These are phyloP conservation scores for Themeda triandra DNA, from an alignment of 176 grass and related monocot genomes.

Conservation along the genomic window DNA sequence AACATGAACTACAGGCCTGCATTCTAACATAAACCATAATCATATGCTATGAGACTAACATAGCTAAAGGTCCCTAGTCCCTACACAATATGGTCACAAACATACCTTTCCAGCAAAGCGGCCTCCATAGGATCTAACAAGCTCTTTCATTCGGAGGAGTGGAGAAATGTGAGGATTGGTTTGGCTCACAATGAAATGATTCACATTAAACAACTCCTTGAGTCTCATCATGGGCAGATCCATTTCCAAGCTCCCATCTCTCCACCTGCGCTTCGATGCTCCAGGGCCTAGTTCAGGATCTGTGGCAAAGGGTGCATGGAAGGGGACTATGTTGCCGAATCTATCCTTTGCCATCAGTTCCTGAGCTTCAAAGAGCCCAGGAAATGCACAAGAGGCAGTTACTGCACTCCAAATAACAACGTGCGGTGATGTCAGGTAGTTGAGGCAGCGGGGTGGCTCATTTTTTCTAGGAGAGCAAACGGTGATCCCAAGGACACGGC, in stretches of 20 bases:
- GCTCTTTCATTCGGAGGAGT: slow-evolving; percentile 76
- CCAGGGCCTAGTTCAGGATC: slow-evolving; percentile 42
- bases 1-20: background rate
- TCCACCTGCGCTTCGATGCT: slow-evolving; percentile 67
- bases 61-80: background rate
- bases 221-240: slow-evolving; percentile 91
- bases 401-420: slow-evolving; percentile 99
- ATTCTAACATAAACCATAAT: slow-evolving; percentile 2
- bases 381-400: slow-evolving; percentile 95
- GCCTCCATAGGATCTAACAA: slow-evolving; percentile 72
- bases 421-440: slow-evolving; percentile 90
- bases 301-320: slow-evolving; percentile 70
- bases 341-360: slow-evolving; percentile 98
- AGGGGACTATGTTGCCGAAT: slow-evolving; percentile 84
- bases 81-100: background rate
- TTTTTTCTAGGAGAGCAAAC: slow-evolving; percentile 95
- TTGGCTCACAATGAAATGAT: slow-evolving; percentile 97
- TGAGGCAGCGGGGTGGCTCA: slow-evolving; percentile 90
- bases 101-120: slow-evolving; percentile 93
- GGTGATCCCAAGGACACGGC: slow-evolving; percentile 84
- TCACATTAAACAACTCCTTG: slow-evolving; percentile 96
- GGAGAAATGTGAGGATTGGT: slow-evolving; percentile 94
- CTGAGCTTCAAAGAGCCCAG: slow-evolving; percentile 91
- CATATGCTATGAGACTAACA: background rate
- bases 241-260: slow-evolving; percentile 94